phyloP scores from a whole-genome alignment of 805 yeast species.

The Lipomyces lipofer region DNA sequence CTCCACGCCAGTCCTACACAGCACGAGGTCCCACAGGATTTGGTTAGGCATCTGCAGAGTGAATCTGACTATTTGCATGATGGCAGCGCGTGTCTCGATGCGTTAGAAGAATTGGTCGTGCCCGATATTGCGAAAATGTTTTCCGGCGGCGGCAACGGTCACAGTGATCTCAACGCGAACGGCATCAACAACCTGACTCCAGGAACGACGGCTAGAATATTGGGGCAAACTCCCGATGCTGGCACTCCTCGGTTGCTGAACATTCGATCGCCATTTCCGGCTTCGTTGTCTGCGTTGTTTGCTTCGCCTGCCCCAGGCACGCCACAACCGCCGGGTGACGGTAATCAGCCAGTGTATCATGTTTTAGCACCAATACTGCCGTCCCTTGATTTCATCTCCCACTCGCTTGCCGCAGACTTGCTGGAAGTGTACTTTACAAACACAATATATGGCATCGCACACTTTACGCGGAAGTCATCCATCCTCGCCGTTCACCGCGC shows the following conservation, averaged over 20 bases:
- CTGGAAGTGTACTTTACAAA: constrained; percentile 37
- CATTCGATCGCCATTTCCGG: constrained; percentile 22
- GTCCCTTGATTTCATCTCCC: constrained; percentile 30
- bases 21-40: not conserved
- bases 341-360: constrained; percentile 25
- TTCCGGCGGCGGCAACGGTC: constrained; percentile 1
- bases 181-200: not conserved
- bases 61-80: not conserved
- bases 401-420: constrained; percentile 36
- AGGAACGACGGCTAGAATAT: constrained; percentile 14
- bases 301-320: constrained; percentile 21
- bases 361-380: constrained; percentile 33
- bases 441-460: constrained; percentile 38
- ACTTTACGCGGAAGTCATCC: constrained; percentile 34
- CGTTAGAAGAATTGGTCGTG: constrained; percentile 19
- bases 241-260: constrained; percentile 24
- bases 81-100: constrained; percentile 11
- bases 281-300: constrained; percentile 20
- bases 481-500: constrained; percentile 27
- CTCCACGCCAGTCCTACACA: not conserved
- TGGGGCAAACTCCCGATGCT: constrained; percentile 18
- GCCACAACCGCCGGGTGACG: constrained; percentile 7
- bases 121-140: constrained; percentile 18
- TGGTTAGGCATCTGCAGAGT: constrained; percentile 6
- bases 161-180: constrained; percentile 6